A percentile compares a stretch with the other conserved stretches of the same genome.
Evolutionary conservation across 192 early-diverging fungal genomes (phyloP).

Genomic region (Allomyces macrogynus): DNA sequence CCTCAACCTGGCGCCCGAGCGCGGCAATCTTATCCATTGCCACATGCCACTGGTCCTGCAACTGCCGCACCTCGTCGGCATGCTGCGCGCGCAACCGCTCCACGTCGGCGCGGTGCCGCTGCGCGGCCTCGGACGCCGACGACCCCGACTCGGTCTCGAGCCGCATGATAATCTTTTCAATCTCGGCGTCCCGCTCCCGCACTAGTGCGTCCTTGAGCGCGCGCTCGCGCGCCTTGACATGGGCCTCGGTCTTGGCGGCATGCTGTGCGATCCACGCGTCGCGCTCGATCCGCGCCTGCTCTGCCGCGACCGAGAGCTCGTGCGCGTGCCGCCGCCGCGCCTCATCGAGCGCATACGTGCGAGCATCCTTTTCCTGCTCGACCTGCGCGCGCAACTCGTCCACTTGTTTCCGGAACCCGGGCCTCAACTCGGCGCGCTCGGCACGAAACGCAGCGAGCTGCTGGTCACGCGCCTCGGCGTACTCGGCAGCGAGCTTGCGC

Average conservation of each 20-base stretch:
- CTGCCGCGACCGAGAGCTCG: neutral
- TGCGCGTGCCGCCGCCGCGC: neutral
- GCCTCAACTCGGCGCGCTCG: conserved; percentile 12
- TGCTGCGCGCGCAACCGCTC: conserved; percentile 23
- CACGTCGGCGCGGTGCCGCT: conserved; percentile 27
- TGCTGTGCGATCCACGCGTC: neutral
- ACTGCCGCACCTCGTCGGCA: conserved; percentile 28
- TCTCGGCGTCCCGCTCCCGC: conserved; percentile 30
- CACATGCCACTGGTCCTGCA: conserved; percentile 25
- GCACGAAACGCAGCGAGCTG: conserved; percentile 12
- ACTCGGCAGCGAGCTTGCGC: conserved; percentile 25
- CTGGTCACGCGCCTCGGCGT: conserved; percentile 20
- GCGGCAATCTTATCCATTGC: conserved; percentile 22
- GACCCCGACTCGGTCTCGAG: conserved; percentile 29
- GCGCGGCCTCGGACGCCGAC: conserved; percentile 19
- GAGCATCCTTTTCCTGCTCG: conserved; percentile 18
- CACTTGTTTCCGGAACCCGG: conserved; percentile 12
- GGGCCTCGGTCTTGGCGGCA: neutral
- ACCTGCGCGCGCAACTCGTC: conserved; percentile 13
- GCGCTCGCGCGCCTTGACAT: neutral
- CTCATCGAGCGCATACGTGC: neutral
- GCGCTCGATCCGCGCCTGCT: neutral
- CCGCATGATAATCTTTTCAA: conserved; percentile 32
- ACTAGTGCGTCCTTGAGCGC: conserved; percentile 27
- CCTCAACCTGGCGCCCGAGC: neutral